Conservation (phyloP, 345 rosid species). For the Cardiospermum halicacabum region DNA sequence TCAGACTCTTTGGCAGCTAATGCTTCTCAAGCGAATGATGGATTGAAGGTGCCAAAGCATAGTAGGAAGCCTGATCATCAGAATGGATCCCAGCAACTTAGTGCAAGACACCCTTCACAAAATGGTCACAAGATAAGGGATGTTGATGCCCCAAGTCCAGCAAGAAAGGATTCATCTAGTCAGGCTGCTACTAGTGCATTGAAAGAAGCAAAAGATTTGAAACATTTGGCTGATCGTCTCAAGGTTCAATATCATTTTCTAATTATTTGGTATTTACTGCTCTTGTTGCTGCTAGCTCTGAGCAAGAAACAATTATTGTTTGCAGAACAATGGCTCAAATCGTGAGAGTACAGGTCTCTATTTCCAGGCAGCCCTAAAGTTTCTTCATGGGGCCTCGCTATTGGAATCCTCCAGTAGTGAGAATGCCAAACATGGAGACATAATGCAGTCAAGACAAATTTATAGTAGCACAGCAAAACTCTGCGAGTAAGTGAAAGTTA, state of each 20-base stretch:
- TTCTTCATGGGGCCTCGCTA: constrained; percentile 81
- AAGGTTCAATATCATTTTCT: constrained; percentile 48
- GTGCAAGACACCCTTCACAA: constrained; percentile 39
- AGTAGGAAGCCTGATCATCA: constrained; percentile 37
- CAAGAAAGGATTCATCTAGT: constrained; percentile 58
- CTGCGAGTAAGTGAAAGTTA: constrained; percentile 72
- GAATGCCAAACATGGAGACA: constrained; percentile 64
- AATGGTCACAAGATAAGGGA: constrained; percentile 52
- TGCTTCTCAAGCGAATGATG: constrained; percentile 33
- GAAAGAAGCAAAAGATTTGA: constrained; percentile 90
- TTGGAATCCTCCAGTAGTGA: constrained; percentile 66
- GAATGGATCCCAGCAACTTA: constrained; percentile 41
- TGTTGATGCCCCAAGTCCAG: constrained; percentile 59
- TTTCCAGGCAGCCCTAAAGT: constrained; percentile 94
- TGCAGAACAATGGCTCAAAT: constrained; percentile 58
- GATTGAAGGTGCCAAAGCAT: constrained; percentile 34
- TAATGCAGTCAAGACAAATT: constrained; percentile 52
- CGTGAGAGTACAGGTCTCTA: constrained; percentile 69
- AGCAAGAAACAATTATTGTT: constrained; percentile 12
- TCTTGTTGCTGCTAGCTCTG: constrained; percentile 11
- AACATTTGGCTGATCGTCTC: constrained; percentile 89
- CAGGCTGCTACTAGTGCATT: constrained; percentile 66
- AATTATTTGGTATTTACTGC: constrained; percentile 11
- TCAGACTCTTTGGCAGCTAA: constrained; percentile 18
- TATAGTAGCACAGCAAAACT: constrained; percentile 88